phyloP scores from a whole-genome alignment of 1,284 basidiomycete genomes.

The Veloboletus limbatus region DNA sequence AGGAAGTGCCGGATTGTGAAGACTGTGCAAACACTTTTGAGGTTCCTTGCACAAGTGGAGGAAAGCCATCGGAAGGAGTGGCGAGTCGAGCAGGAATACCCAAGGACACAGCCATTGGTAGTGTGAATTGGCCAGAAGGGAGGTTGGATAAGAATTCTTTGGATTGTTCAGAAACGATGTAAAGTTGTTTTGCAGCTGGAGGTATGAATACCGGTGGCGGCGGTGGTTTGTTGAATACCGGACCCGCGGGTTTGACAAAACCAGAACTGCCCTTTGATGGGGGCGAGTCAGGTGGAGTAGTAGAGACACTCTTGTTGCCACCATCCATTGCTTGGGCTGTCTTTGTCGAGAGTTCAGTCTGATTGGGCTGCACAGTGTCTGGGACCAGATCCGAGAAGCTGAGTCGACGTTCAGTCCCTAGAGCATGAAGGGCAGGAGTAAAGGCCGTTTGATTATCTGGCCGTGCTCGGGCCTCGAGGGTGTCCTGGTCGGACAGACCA shows the following conservation, averaged over 20 bases:
- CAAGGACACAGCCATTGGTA: constrained; percentile 44
- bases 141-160: constrained; percentile 32
- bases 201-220: constrained; percentile 54
- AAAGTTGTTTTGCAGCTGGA: constrained; percentile 26
- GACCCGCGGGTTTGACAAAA: constrained; percentile 39
- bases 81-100: constrained; percentile 40
- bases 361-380: neutral
- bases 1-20: constrained; percentile 49
- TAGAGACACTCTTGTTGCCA: constrained; percentile 41
- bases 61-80: constrained; percentile 29
- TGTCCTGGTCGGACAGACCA: constrained; percentile 5
- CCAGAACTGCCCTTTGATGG: constrained; percentile 34
- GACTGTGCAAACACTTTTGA: constrained; percentile 48
- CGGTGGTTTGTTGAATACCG: constrained; percentile 54
- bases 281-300: constrained; percentile 60
- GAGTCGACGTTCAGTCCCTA: constrained; percentile 15
- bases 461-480: constrained; percentile 16
- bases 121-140: constrained; percentile 38
- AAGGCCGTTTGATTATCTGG: neutral
- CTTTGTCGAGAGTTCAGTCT: constrained; percentile 4
- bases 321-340: neutral
- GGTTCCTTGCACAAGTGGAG: constrained; percentile 15
- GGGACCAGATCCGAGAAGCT: constrained; percentile 29
- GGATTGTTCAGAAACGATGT: constrained; percentile 19
- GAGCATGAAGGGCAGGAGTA: neutral